These are phyloP conservation scores for Ceratorhiza oryzae-sativae DNA, from an alignment of 1,284 basidiomycete species.

Conservation along the genomic window DNA sequence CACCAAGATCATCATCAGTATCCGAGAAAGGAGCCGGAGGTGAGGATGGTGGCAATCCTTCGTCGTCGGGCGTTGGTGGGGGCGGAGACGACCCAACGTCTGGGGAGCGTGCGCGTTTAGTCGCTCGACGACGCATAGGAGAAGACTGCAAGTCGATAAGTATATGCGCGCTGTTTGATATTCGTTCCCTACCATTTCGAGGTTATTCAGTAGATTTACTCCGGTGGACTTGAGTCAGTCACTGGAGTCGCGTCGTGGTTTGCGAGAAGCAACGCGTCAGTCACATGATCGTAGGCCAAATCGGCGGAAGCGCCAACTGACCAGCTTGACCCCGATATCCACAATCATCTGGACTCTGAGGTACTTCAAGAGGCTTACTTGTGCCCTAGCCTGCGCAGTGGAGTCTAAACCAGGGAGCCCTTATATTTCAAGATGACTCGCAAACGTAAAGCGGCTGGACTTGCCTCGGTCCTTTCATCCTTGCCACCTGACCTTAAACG, in stretches of 20 bases:
- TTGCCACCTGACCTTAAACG: slow-evolving; percentile 19
- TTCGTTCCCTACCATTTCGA: slow-evolving; percentile 20
- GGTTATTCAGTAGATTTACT: background rate
- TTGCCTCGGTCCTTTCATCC: slow-evolving; percentile 26
- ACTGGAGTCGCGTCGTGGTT: slow-evolving; percentile 38
- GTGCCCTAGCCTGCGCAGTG: background rate
- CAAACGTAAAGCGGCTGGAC: slow-evolving; percentile 34
- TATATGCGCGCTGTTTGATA: background rate
- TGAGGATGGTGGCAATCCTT: slow-evolving; percentile 79
- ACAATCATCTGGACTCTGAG: no score
- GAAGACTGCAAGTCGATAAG: slow-evolving; percentile 8
- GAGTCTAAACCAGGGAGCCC: no score
- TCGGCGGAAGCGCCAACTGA: background rate
- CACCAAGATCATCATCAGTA: slow-evolving; percentile 84
- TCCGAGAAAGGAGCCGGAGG: slow-evolving; percentile 86
- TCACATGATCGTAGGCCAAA: slow-evolving; percentile 15
- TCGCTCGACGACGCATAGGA: slow-evolving; percentile 38
- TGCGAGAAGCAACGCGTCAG: slow-evolving; percentile 13
- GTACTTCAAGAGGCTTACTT: background rate
- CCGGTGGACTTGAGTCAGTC: background rate
- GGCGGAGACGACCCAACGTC: slow-evolving; percentile 37
- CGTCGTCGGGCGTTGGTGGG: slow-evolving; percentile 24
- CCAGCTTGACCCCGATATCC: background rate
- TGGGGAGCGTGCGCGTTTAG: slow-evolving; percentile 40
- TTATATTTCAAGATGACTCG: slow-evolving; percentile 8